Conservation (phyloP, 1,284 basidiomycete species). For the Cutaneotrichosporon curvatum region DNA sequence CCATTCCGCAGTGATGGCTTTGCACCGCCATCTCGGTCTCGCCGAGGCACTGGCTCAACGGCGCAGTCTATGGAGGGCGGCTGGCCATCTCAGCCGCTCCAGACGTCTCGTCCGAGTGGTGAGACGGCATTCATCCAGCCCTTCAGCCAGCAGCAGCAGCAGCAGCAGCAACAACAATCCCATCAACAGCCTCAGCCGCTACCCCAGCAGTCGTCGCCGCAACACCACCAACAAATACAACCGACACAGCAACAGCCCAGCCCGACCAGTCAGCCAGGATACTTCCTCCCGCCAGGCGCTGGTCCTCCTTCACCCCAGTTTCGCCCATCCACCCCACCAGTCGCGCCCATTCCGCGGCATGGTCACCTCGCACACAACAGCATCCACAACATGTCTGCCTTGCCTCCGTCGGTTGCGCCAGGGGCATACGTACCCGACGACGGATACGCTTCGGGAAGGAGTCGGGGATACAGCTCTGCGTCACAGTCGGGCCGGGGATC, state of each 20-base stretch:
- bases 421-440: conserved; percentile 13
- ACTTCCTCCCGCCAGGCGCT: conserved; percentile 17
- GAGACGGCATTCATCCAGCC: no score
- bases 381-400: conserved; percentile 16
- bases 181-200: not conserved
- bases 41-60: conserved; percentile 4
- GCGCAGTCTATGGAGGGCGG: not conserved
- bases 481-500: conserved; percentile 14
- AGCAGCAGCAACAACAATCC: not conserved
- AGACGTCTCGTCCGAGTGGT: no score
- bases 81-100: no score
- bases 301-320: conserved; percentile 13
- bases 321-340: conserved; percentile 9
- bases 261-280: conserved; percentile 9
- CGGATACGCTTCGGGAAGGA: conserved; percentile 13
- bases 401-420: conserved; percentile 11
- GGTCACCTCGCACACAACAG: conserved; percentile 9
- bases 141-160: no score
- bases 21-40: not conserved
- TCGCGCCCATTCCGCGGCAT: conserved; percentile 2
- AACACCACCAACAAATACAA: not conserved
- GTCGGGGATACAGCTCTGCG: conserved; percentile 11
- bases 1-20: not conserved
- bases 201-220: not conserved
- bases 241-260: conserved; percentile 2